Conservation (phyloP, 208 protist genomes). For the Leishmania aethiopica region DNA sequence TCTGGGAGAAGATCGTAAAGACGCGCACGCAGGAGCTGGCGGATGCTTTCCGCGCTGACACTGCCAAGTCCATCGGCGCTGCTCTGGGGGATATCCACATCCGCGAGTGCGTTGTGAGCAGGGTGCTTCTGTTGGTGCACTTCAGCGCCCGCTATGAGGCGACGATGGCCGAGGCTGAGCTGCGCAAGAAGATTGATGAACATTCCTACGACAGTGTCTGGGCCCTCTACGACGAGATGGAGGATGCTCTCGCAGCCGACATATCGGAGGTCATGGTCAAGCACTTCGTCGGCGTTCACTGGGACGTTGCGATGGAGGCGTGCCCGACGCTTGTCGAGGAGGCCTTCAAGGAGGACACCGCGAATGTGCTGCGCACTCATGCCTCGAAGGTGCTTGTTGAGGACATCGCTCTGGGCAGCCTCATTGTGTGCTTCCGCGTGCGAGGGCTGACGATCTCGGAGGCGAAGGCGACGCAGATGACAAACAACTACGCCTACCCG, state of each 20-base stretch:
- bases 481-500: constrained; percentile 48
- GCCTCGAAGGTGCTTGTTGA: constrained; percentile 32
- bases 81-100: constrained; percentile 32
- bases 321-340: constrained; percentile 26
- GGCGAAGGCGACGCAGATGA: constrained; percentile 23
- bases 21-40: constrained; percentile 19
- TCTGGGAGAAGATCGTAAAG: constrained; percentile 40
- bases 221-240: constrained; percentile 34
- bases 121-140: constrained; percentile 20
- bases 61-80: constrained; percentile 28
- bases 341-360: constrained; percentile 45
- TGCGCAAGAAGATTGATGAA: constrained; percentile 28
- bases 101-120: constrained; percentile 29
- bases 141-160: constrained; percentile 12
- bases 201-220: constrained; percentile 30
- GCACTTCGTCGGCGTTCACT: constrained; percentile 52
- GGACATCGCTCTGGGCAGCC: constrained; percentile 35
- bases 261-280: constrained; percentile 24
- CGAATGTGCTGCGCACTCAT: constrained; percentile 35
- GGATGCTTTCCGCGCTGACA: constrained; percentile 45
- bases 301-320: constrained; percentile 37
- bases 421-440: constrained; percentile 51
- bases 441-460: constrained; percentile 20
- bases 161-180: background rate
- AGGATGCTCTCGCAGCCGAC: constrained; percentile 4